phyloP scores from a whole-genome alignment of 768 basidiomycete species.

The Pleurotus tuber-regium region DNA sequence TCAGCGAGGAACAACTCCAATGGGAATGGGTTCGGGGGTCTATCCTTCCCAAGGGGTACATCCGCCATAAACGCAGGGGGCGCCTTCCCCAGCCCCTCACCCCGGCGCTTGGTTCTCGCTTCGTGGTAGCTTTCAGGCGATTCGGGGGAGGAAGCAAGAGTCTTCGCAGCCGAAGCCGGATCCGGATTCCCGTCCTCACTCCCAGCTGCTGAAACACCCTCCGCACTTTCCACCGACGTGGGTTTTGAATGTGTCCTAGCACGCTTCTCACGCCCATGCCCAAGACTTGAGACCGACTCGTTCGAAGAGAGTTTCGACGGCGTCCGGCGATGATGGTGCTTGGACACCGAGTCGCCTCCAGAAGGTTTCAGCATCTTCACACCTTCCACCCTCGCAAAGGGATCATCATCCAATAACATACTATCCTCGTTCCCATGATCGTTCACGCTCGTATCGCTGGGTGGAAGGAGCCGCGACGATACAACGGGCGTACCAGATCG shows the following conservation, averaged over 20 bases:
- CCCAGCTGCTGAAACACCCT: conserved; percentile 14
- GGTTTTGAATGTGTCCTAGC: conserved; percentile 3
- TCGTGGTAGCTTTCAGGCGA: conserved; percentile 22
- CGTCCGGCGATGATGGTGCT: not conserved
- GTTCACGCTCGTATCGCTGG: not conserved
- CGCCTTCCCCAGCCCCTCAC: conserved; percentile 36
- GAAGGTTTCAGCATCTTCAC: conserved; percentile 39
- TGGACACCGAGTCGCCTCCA: conserved; percentile 9
- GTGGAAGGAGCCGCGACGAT: conserved; percentile 1
- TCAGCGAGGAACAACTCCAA: conserved; percentile 55
- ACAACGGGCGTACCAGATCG: conserved; percentile 5
- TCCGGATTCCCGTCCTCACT: conserved; percentile 3
- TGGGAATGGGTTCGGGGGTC: conserved; percentile 38
- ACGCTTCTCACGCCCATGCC: not conserved
- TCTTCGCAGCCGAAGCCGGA: no score
- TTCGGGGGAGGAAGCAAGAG: conserved; percentile 19
- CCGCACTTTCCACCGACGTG: conserved; percentile 13
- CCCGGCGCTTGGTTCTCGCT: conserved; percentile 39
- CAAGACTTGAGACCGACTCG: conserved; percentile 3
- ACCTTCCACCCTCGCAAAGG: conserved; percentile 55
- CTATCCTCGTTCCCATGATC: not conserved
- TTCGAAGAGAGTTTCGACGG: conserved; percentile 7
- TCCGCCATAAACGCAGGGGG: conserved; percentile 33
- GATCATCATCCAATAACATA: conserved; percentile 27
- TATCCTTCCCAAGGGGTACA: conserved; percentile 17